Base-by-base conservation (phyloP, 2,329 filamentous ascomycete genomes). In the Endoconidiophora laricicola region DNA sequence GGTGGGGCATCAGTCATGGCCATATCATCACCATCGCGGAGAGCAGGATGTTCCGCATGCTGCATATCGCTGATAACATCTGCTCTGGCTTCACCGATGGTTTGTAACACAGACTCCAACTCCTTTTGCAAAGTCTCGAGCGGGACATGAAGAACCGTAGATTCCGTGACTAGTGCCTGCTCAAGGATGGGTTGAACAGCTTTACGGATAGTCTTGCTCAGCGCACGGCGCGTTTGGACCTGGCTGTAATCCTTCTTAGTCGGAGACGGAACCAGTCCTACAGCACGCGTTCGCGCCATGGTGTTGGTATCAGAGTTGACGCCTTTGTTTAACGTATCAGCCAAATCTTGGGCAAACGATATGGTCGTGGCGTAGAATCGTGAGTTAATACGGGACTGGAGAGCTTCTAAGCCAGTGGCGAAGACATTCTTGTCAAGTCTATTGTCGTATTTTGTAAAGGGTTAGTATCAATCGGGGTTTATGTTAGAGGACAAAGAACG, bases 171-270 rank as follows among this genome's bases (percentile, higher is more conserved):
- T 44, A 87, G 66, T 0, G 86, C 86, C 49, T 76, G 73, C 61
- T 94, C 83, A 2, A 94, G 69, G 42, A 79, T 73, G 12, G 83
- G 79, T 61, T 93, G 85, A 29, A 94, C 74, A 1, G 80, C 78
- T 62, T 86, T 93, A 56, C 94, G 74, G 54, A 95, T 94, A 23
- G 87, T 78, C 64, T 93, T 94, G 22, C 84, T 86, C n/a, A 94
- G 69, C 57, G 82, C 83, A 58, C 85, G 83, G 54, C 83, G 79
- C 57, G 94, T 84, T 52, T 85, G 83, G 54, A 86, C 78, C 58
- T 94, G 86, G 53, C 65, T 68, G 63, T 66, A 79, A 58, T 62
- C 71, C 58, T 64, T 68, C 63, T 68, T 79, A 55, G 55, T 66
- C 57, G 58, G 70, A 55, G 59, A 83, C 61, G 48, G 71, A 68